A percentile compares a stretch with the other conserved stretches of the same genome.
Evolutionary conservation across 2,329 filamentous ascomycete genomes (phyloP).

Genomic region (Sclerotinia minor): DNA sequence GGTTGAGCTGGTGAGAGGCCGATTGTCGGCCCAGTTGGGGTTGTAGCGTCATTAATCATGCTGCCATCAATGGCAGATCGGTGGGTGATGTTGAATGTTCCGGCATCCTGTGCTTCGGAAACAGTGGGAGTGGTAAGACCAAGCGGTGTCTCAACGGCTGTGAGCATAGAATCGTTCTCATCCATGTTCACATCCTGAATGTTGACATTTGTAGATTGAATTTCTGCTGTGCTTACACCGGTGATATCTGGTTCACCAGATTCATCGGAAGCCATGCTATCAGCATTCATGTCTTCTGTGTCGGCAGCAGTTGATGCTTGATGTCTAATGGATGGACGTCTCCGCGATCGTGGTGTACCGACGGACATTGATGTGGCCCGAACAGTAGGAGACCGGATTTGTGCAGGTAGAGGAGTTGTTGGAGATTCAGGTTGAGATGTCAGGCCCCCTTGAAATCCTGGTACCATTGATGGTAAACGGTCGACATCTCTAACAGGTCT

Average conservation of each 20-base stretch:
- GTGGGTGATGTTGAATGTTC: constrained; percentile 93
- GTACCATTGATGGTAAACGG: constrained; percentile 78
- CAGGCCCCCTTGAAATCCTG: constrained; percentile 66
- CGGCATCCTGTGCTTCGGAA: constrained; percentile 79
- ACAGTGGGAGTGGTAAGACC: constrained; percentile 75
- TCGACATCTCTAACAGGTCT: constrained; percentile 80
- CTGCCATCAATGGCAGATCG: constrained; percentile 81
- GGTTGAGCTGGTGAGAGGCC: constrained; percentile 66
- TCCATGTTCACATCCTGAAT: constrained; percentile 82
- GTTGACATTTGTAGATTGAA: constrained; percentile 76
- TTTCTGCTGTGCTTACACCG: constrained; percentile 71
- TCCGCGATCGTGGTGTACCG: constrained; percentile 56
- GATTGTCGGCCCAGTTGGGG: constrained; percentile 66
- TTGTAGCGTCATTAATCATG: constrained; percentile 69
- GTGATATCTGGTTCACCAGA: constrained; percentile 73
- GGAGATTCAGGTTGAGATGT: constrained; percentile 91
- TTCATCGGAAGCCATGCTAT: constrained; percentile 78
- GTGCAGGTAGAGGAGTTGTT: constrained; percentile 74
- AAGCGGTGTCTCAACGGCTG: constrained; percentile 67
- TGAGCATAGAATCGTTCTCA: constrained; percentile 73
- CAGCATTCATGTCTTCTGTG: constrained; percentile 80
- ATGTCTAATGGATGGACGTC: constrained; percentile 84
- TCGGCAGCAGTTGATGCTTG: constrained; percentile 85
- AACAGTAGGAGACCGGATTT: constrained; percentile 57
- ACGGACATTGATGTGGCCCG: constrained; percentile 55